Percentiles rank a stretch among this genome's conserved stretches.
phyloP scores from a whole-genome alignment of 1,284 basidiomycete genomes.

The Irpex sp. region DNA sequence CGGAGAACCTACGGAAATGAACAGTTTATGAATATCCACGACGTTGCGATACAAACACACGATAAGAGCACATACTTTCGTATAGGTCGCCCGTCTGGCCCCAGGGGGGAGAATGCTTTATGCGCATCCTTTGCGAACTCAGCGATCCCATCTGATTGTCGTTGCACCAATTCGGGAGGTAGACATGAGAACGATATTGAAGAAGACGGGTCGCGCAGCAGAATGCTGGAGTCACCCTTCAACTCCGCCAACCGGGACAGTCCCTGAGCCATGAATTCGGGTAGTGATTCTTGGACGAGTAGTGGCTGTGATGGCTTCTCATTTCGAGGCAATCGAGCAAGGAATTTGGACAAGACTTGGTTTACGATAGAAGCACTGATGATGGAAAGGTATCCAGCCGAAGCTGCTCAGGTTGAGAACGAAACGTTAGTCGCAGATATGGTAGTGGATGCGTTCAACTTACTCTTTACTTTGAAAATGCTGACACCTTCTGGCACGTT shows the following conservation, averaged over 20 bases:
- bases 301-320: constrained; percentile 40
- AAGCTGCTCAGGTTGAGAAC: constrained; percentile 34
- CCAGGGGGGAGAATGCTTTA: constrained; percentile 54
- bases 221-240: constrained; percentile 42
- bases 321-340: constrained; percentile 46
- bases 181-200: constrained; percentile 70
- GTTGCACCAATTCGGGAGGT: constrained; percentile 43
- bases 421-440: background rate
- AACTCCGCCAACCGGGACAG: constrained; percentile 50
- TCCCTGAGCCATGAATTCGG: constrained; percentile 50
- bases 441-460: constrained; percentile 14
- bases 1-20: constrained; percentile 26
- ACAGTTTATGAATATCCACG: constrained; percentile 3
- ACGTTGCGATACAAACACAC: background rate
- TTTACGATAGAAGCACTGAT: constrained; percentile 61
- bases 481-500: constrained; percentile 45
- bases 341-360: constrained; percentile 59
- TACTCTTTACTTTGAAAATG: constrained; percentile 65
- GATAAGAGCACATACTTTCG: constrained; percentile 44
- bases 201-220: constrained; percentile 49
- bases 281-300: constrained; percentile 28
- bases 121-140: constrained; percentile 44
- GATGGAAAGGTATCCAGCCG: constrained; percentile 45
- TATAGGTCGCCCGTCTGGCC: constrained; percentile 51
- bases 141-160: constrained; percentile 45